Evolutionary conservation across 2,329 filamentous ascomycete genomes (phyloP), one percentile per base, ranked within the genome.

Genomic region (Fusarium coicis): DNA sequence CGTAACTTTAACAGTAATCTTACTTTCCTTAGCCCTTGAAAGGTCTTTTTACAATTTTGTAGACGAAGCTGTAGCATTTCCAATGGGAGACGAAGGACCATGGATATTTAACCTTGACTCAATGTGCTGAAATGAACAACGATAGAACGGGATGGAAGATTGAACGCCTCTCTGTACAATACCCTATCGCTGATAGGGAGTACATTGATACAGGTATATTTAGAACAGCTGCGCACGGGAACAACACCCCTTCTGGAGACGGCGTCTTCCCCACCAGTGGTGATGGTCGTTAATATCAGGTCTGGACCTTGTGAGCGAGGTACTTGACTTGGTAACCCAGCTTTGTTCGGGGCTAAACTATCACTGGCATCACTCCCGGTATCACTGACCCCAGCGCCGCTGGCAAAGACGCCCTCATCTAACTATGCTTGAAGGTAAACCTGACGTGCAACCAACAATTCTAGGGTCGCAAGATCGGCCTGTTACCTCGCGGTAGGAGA

Each of bases 91-190:
- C 2, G 9, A 36, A 18, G 0, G 0, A 39, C 19, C 7, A 9
- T 49, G 19, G 8, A n/a, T 5, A 12, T n/a, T 16, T 16, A 4
- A 11, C 0, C 5, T 7, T 4, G 4, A 9, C 3, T 5, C 15
- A 21, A 10, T 15, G 4, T 3, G 1, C 7, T n/a, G 10, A 0
- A 8, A 30, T n/a, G 19, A 30, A n/a, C 36, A 37, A 10, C 36
- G 0, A 2, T 9, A 18, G 36, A 37, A 10, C 16, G 0, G 34
- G 7, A 37, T 37, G 2, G 36, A 37, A 18, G 4, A 6, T 1
- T 37, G 36, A 18, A 18, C 36, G 16, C 16, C 16, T 10, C 4
- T 18, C 9, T 18, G 9, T 18, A 16, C 36, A 37, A 37, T 5
- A 37, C 36, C 18, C 4, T 10, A 18, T 37, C 16, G 1, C 16